These are phyloP conservation scores for Termitomyces sp. DNA, from an alignment of 768 basidiomycete species.

Conservation along the genomic window DNA sequence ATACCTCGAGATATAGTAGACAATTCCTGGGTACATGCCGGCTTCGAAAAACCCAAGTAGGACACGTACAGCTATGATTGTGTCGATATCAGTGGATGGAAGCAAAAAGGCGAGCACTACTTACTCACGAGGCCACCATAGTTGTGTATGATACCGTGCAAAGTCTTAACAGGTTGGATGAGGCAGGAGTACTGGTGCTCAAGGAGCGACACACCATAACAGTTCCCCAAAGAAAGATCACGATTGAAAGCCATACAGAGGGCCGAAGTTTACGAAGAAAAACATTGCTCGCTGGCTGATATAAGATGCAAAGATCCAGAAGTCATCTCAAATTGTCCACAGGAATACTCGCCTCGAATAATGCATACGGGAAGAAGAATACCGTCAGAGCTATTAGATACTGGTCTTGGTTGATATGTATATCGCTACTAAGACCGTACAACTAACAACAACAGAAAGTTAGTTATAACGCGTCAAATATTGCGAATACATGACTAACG, in stretches of 20 bases:
- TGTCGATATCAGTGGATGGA: not conserved
- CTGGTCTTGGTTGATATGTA: constrained; percentile 54
- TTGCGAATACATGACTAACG: constrained; percentile 30
- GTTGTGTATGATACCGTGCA: constrained; percentile 59
- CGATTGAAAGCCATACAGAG: constrained; percentile 59
- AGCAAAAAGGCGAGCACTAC: constrained; percentile 16
- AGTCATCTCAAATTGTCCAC: not conserved
- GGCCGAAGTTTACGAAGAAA: constrained; percentile 57
- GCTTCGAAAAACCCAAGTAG: constrained; percentile 67
- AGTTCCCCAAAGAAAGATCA: constrained; percentile 47
- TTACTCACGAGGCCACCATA: constrained; percentile 61
- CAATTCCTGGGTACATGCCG: constrained; percentile 51
- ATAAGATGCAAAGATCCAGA: not conserved
- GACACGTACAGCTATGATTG: constrained; percentile 47
- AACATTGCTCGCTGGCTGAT: constrained; percentile 61
- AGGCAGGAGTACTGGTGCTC: not conserved
- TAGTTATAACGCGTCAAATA: not conserved
- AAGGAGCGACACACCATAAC: constrained; percentile 34
- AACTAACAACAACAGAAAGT: constrained; percentile 33
- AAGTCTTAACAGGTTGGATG: constrained; percentile 33
- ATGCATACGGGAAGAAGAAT: constrained; percentile 74
- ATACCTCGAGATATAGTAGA: constrained; percentile 61
- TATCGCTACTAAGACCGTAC: constrained; percentile 53
- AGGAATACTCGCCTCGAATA: constrained; percentile 53
- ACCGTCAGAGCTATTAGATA: constrained; percentile 67